phyloP scores from a whole-genome alignment of 805 yeast species.

The Candida ulmi region DNA sequence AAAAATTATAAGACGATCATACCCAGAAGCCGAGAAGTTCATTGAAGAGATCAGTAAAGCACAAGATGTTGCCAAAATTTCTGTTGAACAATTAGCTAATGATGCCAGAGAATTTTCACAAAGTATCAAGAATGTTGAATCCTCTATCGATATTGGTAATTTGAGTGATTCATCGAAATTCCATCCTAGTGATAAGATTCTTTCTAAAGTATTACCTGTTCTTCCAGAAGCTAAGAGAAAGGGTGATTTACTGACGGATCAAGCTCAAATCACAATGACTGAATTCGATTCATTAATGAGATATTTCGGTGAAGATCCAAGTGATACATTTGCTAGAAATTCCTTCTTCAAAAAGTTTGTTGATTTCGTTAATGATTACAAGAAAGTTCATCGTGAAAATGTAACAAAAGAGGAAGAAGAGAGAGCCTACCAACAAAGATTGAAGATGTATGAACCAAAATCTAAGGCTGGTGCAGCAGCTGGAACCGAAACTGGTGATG shows the following conservation, averaged over 20 bases:
- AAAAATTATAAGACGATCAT: conserved; percentile 55
- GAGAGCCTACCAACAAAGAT: conserved; percentile 57
- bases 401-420: conserved; percentile 63
- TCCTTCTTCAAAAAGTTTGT: conserved; percentile 59
- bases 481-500: conserved; percentile 23
- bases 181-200: conserved; percentile 62
- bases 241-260: conserved; percentile 44
- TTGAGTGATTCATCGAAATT: conserved; percentile 56
- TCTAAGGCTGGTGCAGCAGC: not conserved
- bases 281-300: conserved; percentile 56
- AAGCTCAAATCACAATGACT: conserved; percentile 42
- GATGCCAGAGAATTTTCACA: conserved; percentile 54
- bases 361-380: conserved; percentile 55
- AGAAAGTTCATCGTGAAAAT: conserved; percentile 60
- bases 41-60: conserved; percentile 53
- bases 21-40: conserved; percentile 58
- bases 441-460: conserved; percentile 42
- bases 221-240: conserved; percentile 51
- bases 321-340: conserved; percentile 46
- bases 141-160: conserved; percentile 54
- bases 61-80: conserved; percentile 49
- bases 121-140: conserved; percentile 44
- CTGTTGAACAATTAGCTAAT: conserved; percentile 54
- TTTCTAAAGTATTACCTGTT: conserved; percentile 46
- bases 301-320: conserved; percentile 66